These are phyloP conservation scores for Pistacia atlantica DNA, from an alignment of 345 rosid species.

Conservation along the genomic window DNA sequence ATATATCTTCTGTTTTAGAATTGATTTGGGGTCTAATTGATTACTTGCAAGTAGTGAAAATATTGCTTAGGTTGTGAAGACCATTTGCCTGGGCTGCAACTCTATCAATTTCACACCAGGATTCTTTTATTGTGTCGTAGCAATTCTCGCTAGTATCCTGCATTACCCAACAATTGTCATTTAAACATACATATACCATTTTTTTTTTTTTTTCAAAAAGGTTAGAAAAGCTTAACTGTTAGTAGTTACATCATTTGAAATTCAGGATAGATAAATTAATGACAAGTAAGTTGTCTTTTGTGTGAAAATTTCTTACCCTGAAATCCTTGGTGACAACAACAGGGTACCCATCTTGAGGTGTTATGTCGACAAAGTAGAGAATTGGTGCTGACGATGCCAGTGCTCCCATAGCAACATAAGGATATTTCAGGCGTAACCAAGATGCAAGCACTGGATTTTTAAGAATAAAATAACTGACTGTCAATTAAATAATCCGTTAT, in stretches of 20 bases:
- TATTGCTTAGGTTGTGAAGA: constrained; percentile 7
- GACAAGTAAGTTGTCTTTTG: too few relatives aligned
- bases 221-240: too few relatives aligned
- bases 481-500: background rate
- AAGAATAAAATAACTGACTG: background rate
- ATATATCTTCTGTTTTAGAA: background rate
- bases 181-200: too few relatives aligned
- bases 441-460: constrained; percentile 30
- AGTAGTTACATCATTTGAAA: too few relatives aligned
- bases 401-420: constrained; percentile 26
- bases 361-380: constrained; percentile 30
- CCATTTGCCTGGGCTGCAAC: constrained; percentile 28
- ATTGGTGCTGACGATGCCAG: constrained; percentile 37
- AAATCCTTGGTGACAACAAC: constrained; percentile 28
- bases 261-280: too few relatives aligned
- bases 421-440: constrained; percentile 39
- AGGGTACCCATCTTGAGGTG: constrained; percentile 28
- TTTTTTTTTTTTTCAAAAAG: too few relatives aligned
- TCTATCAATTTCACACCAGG: constrained; percentile 34
- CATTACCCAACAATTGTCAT: background rate
- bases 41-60: constrained; percentile 28
- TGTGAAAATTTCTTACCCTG: constrained; percentile 12
- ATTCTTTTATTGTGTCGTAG: constrained; percentile 29
- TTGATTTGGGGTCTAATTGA: background rate
- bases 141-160: constrained; percentile 32